phyloP scores from a whole-genome alignment of 768 basidiomycete species.

The Pleurotus ostreatus region DNA sequence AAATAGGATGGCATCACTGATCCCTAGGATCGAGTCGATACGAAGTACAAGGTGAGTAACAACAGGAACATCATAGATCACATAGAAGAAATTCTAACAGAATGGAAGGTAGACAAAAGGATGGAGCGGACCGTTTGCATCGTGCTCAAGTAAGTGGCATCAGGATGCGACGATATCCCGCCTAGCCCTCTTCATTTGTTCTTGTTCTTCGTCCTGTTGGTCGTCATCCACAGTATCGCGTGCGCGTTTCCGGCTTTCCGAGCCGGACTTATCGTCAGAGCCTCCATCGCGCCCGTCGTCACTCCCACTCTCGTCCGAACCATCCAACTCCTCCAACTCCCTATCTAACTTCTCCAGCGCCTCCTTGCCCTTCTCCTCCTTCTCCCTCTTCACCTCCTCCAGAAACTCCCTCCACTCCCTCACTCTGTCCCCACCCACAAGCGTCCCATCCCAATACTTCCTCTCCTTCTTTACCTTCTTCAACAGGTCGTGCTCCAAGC shows the following conservation, averaged over 20 bases:
- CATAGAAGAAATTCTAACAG: too few species aligned
- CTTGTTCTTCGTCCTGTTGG: too few species aligned
- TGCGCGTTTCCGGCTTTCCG: too few species aligned
- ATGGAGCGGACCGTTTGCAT: too few species aligned
- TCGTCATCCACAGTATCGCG: too few species aligned
- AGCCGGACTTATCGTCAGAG: not conserved
- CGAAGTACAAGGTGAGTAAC: too few species aligned
- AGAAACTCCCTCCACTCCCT: not conserved
- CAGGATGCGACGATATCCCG: too few species aligned
- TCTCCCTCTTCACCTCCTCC: not conserved
- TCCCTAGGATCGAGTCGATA: too few species aligned
- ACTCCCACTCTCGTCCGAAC: not conserved
- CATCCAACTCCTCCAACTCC: not conserved
- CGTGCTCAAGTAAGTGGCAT: too few species aligned
- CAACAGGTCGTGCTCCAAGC: constrained; percentile 13
- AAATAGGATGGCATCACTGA: too few species aligned
- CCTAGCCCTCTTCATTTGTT: not conserved
- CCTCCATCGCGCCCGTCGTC: not conserved
- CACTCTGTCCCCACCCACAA: not conserved
- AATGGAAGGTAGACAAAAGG: too few species aligned
- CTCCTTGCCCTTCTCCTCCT: not conserved
- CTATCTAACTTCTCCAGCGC: not conserved
- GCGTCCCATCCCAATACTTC: constrained; percentile 26
- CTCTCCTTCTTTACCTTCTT: constrained; percentile 19
- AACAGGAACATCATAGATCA: too few species aligned